A percentile compares a stretch with the other conserved stretches of the same genome.
phyloP scores from a whole-genome alignment of 768 basidiomycete genomes.

The Leccinum fibrillosum region DNA sequence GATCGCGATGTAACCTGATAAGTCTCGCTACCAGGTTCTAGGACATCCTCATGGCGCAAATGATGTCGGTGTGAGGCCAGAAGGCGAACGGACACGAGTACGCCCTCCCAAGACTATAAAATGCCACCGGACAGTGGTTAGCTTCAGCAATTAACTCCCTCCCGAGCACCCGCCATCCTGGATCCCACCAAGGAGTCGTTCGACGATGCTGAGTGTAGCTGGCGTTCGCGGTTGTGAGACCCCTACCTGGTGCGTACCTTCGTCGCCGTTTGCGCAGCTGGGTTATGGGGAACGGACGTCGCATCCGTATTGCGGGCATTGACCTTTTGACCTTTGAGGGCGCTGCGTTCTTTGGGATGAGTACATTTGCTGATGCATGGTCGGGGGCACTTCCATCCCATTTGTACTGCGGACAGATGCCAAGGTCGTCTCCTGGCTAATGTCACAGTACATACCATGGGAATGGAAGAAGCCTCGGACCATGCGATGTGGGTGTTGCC shows the following conservation, averaged over 20 bases:
- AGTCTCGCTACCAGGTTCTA: constrained; percentile 17
- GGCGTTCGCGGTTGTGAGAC: background rate
- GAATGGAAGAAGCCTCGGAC: constrained; percentile 52
- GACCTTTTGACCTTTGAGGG: constrained; percentile 4
- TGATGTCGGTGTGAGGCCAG: constrained; percentile 8
- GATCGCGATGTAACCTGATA: constrained; percentile 27
- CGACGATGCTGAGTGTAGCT: background rate
- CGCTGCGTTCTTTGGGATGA: constrained; percentile 21
- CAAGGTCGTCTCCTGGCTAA: constrained; percentile 26
- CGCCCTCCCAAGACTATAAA: constrained; percentile 26
- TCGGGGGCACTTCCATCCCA: constrained; percentile 37
- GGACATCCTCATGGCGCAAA: constrained; percentile 23
- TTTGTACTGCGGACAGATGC: constrained; percentile 33
- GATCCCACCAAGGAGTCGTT: background rate
- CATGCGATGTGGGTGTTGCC: constrained; percentile 29
- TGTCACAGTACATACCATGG: constrained; percentile 49
- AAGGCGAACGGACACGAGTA: constrained; percentile 15
- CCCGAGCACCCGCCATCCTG: constrained; percentile 7
- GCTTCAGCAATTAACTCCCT: constrained; percentile 12
- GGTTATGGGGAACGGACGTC: constrained; percentile 15
- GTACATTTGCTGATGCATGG: constrained; percentile 30
- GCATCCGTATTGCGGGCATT: background rate
- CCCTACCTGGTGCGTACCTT: constrained; percentile 17
- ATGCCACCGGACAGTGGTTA: constrained; percentile 8
- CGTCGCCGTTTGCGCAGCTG: constrained; percentile 6